Conservation (phyloP, 2,329 filamentous ascomycete genomes). For the Aspergillus caelatus region DNA sequence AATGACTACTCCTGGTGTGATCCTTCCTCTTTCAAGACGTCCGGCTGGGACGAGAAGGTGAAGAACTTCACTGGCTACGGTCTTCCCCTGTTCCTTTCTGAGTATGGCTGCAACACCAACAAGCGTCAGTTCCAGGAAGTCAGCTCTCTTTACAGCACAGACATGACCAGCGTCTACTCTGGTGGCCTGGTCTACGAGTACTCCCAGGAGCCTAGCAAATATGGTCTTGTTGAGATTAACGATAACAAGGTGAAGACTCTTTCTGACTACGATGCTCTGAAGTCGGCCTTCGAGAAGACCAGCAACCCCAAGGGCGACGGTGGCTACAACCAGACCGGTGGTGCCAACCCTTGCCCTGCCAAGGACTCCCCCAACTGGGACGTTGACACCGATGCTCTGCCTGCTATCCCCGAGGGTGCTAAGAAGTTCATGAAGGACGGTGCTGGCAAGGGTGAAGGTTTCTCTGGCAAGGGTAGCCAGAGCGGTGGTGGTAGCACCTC, state of each 20-base stretch:
- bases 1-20: slow-evolving; percentile 82
- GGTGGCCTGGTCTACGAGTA: slow-evolving; percentile 98
- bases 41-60: slow-evolving; percentile 88
- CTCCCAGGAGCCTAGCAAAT: slow-evolving; percentile 78
- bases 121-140: slow-evolving; percentile 81
- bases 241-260: slow-evolving; percentile 59
- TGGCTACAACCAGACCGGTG: slow-evolving; percentile 59
- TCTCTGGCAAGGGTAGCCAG: slow-evolving; percentile 59
- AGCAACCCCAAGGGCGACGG: slow-evolving; percentile 59
- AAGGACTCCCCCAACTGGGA: slow-evolving; percentile 59
- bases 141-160: slow-evolving; percentile 71
- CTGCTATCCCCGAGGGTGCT: slow-evolving; percentile 59
- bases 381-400: slow-evolving; percentile 56
- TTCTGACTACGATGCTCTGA: slow-evolving; percentile 64
- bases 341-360: slow-evolving; percentile 57
- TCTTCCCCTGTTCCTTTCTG: slow-evolving; percentile 89
- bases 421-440: slow-evolving; percentile 60
- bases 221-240: slow-evolving; percentile 73
- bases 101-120: slow-evolving; percentile 88
- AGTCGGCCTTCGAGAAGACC: slow-evolving; percentile 54
- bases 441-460: slow-evolving; percentile 60
- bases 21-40: slow-evolving; percentile 71
- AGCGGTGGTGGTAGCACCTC: slow-evolving; percentile 55
- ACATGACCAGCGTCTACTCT: slow-evolving; percentile 92
- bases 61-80: slow-evolving; percentile 85